phyloP scores from a whole-genome alignment of 2,329 filamentous ascomycete genomes.

The Mariannaea elegans region DNA sequence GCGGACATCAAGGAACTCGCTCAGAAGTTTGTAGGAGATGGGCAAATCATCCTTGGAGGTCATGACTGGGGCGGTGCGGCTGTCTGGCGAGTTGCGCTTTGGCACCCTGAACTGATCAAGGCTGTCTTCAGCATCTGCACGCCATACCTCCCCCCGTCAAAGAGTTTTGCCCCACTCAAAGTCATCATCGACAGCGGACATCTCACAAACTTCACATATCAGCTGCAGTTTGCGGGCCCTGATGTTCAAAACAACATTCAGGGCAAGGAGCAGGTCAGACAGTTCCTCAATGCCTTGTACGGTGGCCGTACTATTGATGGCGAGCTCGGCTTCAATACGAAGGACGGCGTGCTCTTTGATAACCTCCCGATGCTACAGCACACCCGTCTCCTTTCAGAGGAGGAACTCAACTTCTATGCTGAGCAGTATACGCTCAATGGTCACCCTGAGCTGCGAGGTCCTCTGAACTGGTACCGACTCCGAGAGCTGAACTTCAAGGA shows the following conservation, averaged over 20 bases:
- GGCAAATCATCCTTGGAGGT: conserved; percentile 80
- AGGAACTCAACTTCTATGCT: conserved; percentile 82
- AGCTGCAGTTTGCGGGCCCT: conserved; percentile 78
- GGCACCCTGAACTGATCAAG: conserved; percentile 75
- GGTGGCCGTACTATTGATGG: conserved; percentile 69
- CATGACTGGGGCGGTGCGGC: conserved; percentile 92
- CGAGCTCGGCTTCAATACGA: conserved; percentile 65
- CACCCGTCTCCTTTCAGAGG: conserved; percentile 68
- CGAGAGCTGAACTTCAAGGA: conserved; percentile 78
- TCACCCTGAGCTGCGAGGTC: conserved; percentile 73
- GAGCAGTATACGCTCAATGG: conserved; percentile 71
- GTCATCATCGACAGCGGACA: conserved; percentile 62
- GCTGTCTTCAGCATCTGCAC: conserved; percentile 85
- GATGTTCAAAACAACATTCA: conserved; percentile 68
- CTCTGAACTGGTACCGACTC: conserved; percentile 89
- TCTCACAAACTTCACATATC: conserved; percentile 81
- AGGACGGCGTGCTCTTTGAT: conserved; percentile 71
- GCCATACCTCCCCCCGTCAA: conserved; percentile 68
- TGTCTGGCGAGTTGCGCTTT: conserved; percentile 78
- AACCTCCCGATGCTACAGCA: conserved; percentile 65
- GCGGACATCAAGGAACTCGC: conserved; percentile 80
- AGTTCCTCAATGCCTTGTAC: conserved; percentile 77
- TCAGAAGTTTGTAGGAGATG: conserved; percentile 57
- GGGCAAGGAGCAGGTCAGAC: conserved; percentile 69
- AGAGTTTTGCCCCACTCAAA: conserved; percentile 65